These are phyloP conservation scores for Pichia phayaonensis DNA, from an alignment of 805 yeast species.

Conservation along the genomic window DNA sequence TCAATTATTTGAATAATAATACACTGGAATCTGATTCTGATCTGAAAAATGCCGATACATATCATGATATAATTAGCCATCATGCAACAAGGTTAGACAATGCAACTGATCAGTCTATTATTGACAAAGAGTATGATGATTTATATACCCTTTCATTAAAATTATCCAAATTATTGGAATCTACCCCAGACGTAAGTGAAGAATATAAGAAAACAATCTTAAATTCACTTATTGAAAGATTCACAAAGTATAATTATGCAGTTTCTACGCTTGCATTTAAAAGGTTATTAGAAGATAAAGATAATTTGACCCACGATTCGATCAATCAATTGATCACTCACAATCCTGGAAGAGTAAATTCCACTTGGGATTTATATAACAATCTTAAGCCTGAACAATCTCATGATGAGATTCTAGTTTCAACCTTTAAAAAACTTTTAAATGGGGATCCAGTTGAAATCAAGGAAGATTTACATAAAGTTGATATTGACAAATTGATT, in stretches of 20 bases:
- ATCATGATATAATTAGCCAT: constrained; percentile 9
- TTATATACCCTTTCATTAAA: constrained; percentile 10
- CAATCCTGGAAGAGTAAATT: constrained; percentile 31
- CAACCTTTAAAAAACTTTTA: constrained; percentile 18
- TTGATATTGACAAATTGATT: constrained; percentile 11
- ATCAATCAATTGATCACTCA: constrained; percentile 22
- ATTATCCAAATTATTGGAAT: constrained; percentile 8
- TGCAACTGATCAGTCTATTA: neutral
- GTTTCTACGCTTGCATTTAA: constrained; percentile 16
- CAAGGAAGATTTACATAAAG: constrained; percentile 14
- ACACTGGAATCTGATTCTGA: constrained; percentile 4
- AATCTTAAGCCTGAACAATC: constrained; percentile 6
- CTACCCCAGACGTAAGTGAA: constrained; percentile 7
- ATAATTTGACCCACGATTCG: constrained; percentile 11
- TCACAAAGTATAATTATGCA: constrained; percentile 22
- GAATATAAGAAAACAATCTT: constrained; percentile 14
- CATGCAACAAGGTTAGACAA: constrained; percentile 7
- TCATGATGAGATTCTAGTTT: constrained; percentile 9
- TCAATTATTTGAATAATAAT: neutral
- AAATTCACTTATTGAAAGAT: constrained; percentile 19
- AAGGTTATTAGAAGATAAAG: constrained; percentile 3
- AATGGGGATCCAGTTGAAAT: constrained; percentile 20
- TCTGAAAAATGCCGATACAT: constrained; percentile 2
- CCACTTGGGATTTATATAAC: constrained; percentile 27
- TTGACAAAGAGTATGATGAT: constrained; percentile 8